Percentiles rank a stretch among this genome's conserved stretches.
Conservation (phyloP, 1,139 yeast genomes). For the Yamadazyma dushanensis region DNA sequence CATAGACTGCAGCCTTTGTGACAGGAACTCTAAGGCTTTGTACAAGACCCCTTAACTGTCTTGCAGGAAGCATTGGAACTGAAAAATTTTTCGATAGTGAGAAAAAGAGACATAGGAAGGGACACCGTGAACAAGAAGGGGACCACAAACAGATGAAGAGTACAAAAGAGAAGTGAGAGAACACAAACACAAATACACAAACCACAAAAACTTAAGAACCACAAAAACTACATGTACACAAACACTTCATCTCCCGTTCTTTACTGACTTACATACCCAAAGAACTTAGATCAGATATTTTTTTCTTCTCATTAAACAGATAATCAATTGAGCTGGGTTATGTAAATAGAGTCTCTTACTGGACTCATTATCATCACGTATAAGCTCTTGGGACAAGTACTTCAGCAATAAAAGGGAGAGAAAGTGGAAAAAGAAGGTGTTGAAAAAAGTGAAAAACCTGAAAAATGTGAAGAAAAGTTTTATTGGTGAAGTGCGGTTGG, state of each 20-base stretch:
- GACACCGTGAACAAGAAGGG: too few species aligned
- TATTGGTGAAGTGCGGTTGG: not conserved
- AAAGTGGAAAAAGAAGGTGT: not conserved
- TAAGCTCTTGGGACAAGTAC: constrained; percentile 17
- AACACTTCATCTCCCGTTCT: constrained; percentile 5
- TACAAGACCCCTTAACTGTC: constrained; percentile 1
- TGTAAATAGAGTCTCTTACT: constrained; percentile 36
- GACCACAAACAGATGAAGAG: too few species aligned
- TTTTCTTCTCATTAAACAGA: constrained; percentile 50
- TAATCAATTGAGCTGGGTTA: constrained; percentile 58
- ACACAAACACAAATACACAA: too few species aligned
- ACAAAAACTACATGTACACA: too few species aligned
- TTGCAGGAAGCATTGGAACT: constrained; percentile 4
- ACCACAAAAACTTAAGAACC: too few species aligned
- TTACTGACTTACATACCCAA: constrained; percentile 14
- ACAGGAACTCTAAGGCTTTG: constrained; percentile 1
- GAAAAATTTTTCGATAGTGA: constrained; percentile 7
- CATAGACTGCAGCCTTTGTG: constrained; percentile 1
- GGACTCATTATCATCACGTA: constrained; percentile 46
- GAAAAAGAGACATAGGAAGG: not conserved
- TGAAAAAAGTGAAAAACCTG: too few species aligned
- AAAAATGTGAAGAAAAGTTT: too few species aligned
- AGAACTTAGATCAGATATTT: constrained; percentile 33
- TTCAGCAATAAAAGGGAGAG: constrained; percentile 4
- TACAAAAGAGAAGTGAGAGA: too few species aligned